Conservation (phyloP, 768 basidiomycete genomes). For the Xerocomellus chrysenteron region DNA sequence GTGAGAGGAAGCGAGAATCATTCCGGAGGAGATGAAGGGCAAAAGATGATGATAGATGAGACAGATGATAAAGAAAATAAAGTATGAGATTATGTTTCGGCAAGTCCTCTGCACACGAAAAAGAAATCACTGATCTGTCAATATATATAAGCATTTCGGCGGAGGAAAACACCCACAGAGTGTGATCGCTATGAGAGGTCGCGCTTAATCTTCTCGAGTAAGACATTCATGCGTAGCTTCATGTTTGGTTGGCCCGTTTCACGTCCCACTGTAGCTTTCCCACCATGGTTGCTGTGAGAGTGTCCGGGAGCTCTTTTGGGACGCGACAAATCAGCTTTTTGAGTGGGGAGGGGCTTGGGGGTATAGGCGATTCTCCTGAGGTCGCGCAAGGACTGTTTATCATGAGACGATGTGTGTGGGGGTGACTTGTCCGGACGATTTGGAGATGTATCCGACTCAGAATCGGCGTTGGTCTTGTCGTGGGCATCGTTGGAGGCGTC, state of each 20-base stretch:
- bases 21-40: slow-evolving; percentile 21
- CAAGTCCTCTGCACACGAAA: not conserved
- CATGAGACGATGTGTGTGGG: slow-evolving; percentile 1
- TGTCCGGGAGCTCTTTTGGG: slow-evolving; percentile 22
- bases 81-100: slow-evolving; percentile 32
- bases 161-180: slow-evolving; percentile 2
- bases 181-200: slow-evolving; percentile 39
- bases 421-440: slow-evolving; percentile 1
- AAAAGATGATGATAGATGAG: slow-evolving; percentile 41
- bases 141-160: not conserved
- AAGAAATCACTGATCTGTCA: slow-evolving; percentile 4
- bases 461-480: not conserved
- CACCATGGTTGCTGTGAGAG: slow-evolving; percentile 21
- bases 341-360: slow-evolving; percentile 53
- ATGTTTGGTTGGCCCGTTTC: slow-evolving; percentile 63
- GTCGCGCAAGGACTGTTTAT: slow-evolving; percentile 49
- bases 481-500: not conserved
- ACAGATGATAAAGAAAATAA: slow-evolving; percentile 58
- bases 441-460: not conserved
- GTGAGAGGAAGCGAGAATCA: slow-evolving; percentile 47
- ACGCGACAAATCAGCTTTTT: slow-evolving; percentile 46
- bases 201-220: slow-evolving; percentile 84
- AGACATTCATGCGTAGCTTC: slow-evolving; percentile 82
- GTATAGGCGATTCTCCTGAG: slow-evolving; percentile 65
- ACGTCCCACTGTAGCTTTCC: slow-evolving; percentile 28